phyloP scores from a whole-genome alignment of 306 rosid species.

The Lathyrus sativus region DNA sequence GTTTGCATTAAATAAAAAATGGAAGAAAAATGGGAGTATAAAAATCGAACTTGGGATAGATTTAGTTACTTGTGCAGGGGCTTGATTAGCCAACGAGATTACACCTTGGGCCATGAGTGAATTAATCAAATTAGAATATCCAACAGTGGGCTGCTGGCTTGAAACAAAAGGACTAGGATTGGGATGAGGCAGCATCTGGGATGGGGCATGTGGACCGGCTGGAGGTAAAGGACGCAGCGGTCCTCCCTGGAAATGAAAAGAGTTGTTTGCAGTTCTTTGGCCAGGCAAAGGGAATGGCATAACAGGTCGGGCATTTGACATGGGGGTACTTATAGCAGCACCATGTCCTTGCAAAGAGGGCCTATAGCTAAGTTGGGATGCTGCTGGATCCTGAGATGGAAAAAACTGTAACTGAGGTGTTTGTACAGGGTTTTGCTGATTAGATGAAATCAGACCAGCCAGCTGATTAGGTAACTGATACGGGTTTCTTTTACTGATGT shows the following conservation, averaged over 20 bases:
- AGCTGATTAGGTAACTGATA: conserved; percentile 57
- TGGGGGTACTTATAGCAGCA: conserved; percentile 44
- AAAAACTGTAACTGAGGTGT: conserved; percentile 50
- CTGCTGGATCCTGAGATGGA: conserved; percentile 49
- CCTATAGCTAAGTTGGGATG: conserved; percentile 53
- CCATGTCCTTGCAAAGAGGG: conserved; percentile 50
- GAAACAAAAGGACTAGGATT: conserved; percentile 52
- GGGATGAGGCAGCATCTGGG: conserved; percentile 53
- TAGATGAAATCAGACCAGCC: conserved; percentile 49
- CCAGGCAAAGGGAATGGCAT: conserved; percentile 47
- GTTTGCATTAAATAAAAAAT: conserved; percentile 23
- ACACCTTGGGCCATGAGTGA: conserved; percentile 95
- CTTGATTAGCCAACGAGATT: conserved; percentile 66
- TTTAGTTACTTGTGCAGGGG: conserved; percentile 67
- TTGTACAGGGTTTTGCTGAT: conserved; percentile 55
- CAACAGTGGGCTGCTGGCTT: conserved; percentile 61
- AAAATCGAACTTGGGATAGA: conserved; percentile 14
- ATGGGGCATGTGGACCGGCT: conserved; percentile 55
- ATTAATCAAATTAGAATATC: conserved; percentile 62
- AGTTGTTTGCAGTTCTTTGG: conserved; percentile 47
- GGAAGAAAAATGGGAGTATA: conserved; percentile 13
- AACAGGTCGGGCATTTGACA: conserved; percentile 49
- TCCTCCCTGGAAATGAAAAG: conserved; percentile 60
- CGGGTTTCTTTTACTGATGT: conserved; percentile 40
- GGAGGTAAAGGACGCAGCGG: conserved; percentile 64